Evolutionary conservation across 768 basidiomycete genomes (phyloP).

Genomic region (Pulveroboletus sp.): DNA sequence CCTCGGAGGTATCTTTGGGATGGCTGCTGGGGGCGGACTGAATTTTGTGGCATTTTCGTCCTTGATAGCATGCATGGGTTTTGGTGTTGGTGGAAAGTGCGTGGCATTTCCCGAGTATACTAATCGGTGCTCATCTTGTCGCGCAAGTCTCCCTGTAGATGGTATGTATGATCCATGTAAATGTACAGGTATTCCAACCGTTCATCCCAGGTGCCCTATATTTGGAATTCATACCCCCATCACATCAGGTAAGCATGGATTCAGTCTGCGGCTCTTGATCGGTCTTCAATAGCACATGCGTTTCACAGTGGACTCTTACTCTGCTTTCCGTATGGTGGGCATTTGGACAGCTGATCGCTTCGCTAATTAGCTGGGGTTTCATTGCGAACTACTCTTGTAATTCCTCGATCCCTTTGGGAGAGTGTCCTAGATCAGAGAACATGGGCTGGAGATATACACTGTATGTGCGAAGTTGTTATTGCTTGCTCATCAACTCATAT

Average conservation of each 20-base stretch:
- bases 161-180: constrained; percentile 29
- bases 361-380: constrained; percentile 51
- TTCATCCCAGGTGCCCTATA: constrained; percentile 39
- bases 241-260: constrained; percentile 34
- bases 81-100: constrained; percentile 51
- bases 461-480: constrained; percentile 21
- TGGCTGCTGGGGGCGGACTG: constrained; percentile 43
- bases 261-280: neutral
- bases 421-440: constrained; percentile 47
- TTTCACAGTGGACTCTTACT: constrained; percentile 47
- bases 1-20: constrained; percentile 45
- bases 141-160: constrained; percentile 41
- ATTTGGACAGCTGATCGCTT: constrained; percentile 47
- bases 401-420: constrained; percentile 25
- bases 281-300: neutral
- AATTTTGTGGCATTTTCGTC: constrained; percentile 46
- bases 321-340: constrained; percentile 55
- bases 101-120: constrained; percentile 19
- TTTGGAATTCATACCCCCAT: constrained; percentile 42
- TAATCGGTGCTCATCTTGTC: constrained; percentile 17
- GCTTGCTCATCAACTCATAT: neutral
- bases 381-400: constrained; percentile 54
- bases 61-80: constrained; percentile 44
- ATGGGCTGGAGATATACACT: constrained; percentile 61
- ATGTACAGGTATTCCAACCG: neutral